Percentiles rank a stretch among this genome's conserved stretches.
Conservation (phyloP, 148 eudicot genomes). For the Nyssa sinensis region DNA sequence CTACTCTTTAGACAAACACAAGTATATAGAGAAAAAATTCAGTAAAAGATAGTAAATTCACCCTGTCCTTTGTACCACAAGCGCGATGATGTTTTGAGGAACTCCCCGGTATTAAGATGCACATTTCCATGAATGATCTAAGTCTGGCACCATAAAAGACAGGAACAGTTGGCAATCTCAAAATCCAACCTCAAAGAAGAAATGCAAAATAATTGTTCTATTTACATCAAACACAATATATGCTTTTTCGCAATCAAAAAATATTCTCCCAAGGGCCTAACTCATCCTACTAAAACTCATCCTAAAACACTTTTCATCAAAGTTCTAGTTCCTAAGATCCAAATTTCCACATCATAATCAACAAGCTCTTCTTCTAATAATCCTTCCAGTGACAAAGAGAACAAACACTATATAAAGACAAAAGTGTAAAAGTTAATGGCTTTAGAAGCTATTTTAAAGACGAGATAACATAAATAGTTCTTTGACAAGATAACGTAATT, state of each 20-base stretch:
- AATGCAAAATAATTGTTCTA: background rate
- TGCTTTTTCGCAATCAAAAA: too few species aligned
- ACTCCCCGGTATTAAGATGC: slow-evolving; percentile 79
- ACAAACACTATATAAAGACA: too few species aligned
- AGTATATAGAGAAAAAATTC: background rate
- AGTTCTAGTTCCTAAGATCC: background rate
- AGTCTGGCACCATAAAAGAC: slow-evolving; percentile 52
- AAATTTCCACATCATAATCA: background rate
- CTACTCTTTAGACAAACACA: too few species aligned
- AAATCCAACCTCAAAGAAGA: background rate
- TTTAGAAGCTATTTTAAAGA: too few species aligned
- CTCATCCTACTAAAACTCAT: background rate
- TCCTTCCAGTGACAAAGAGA: background rate
- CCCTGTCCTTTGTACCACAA: slow-evolving; percentile 41
- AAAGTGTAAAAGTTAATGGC: too few species aligned
- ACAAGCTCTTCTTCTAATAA: background rate
- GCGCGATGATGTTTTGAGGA: slow-evolving; percentile 48
- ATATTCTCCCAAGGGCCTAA: too few species aligned
- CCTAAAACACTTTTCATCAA: slow-evolving; percentile 3
- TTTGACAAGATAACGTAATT: too few species aligned
- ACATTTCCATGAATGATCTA: slow-evolving; percentile 93
- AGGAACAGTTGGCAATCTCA: slow-evolving; percentile 2
- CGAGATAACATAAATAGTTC: too few species aligned
- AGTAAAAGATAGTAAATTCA: slow-evolving; percentile 28
- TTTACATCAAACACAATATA: slow-evolving; percentile 2